A percentile compares a stretch with the other conserved stretches of the same genome.
Evolutionary conservation across 306 rosid species (phyloP).

Genomic region (Ceratonia siliqua): DNA sequence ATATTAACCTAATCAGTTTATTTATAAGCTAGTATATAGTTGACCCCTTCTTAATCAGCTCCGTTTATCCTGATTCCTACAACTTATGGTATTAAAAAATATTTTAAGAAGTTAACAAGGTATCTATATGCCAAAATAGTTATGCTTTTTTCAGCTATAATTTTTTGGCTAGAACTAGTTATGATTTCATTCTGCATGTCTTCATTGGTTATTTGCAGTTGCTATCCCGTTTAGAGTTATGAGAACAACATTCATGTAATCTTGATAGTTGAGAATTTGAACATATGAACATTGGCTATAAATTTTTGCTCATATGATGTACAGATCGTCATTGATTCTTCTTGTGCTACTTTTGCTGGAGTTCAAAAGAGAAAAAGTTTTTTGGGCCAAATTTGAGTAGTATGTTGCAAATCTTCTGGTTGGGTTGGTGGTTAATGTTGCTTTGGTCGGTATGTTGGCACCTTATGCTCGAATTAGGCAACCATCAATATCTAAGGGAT

Average conservation of each 20-base stretch:
- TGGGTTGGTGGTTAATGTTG: conserved; percentile 80
- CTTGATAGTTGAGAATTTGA: conserved; percentile 8
- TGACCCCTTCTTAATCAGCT: neutral
- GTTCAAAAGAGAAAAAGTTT: conserved; percentile 87
- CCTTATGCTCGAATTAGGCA: conserved; percentile 90
- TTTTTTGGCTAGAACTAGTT: neutral
- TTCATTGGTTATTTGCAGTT: neutral
- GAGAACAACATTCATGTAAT: conserved; percentile 22
- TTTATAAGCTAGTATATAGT: conserved; percentile 20
- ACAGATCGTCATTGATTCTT: conserved; percentile 86
- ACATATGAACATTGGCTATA: neutral
- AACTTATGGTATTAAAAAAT: neutral
- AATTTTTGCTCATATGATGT: conserved; percentile 23
- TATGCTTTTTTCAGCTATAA: neutral
- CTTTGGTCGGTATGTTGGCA: conserved; percentile 89
- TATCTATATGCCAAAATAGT: neutral
- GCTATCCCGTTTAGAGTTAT: neutral
- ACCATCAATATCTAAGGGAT: conserved; percentile 67
- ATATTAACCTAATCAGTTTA: neutral
- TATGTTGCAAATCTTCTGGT: conserved; percentile 93
- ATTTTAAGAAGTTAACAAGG: conserved; percentile 13
- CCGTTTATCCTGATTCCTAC: neutral
- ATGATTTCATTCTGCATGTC: neutral
- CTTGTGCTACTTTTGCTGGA: conserved; percentile 94
- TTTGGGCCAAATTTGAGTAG: conserved; percentile 91